phyloP scores from a whole-genome alignment of 2,329 filamentous ascomycete species.

The Arthrinium phaeospermum region DNA sequence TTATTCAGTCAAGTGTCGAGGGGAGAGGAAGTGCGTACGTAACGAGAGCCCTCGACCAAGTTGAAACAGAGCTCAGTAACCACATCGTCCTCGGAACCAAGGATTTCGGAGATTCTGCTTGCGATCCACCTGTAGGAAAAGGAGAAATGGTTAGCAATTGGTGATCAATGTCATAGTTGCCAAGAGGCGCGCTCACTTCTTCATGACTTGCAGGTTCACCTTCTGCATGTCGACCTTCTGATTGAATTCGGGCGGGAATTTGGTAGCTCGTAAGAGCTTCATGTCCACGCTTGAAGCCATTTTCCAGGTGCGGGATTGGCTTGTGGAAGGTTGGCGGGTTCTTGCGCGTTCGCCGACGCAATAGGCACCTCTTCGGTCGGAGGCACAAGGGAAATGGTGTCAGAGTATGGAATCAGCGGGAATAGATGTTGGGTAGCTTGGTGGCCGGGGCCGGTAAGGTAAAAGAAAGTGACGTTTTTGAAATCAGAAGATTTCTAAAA shows the following conservation, averaged over 20 bases:
- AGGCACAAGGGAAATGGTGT: neutral
- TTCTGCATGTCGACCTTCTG: slow-evolving; percentile 97
- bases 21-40: slow-evolving; percentile 61
- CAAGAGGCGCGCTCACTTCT: slow-evolving; percentile 69
- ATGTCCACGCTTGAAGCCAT: slow-evolving; percentile 89
- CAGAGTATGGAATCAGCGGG: neutral
- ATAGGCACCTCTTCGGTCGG: neutral
- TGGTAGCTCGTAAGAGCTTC: slow-evolving; percentile 88
- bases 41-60: slow-evolving; percentile 74
- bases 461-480: neutral
- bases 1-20: slow-evolving; percentile 17
- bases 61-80: slow-evolving; percentile 84
- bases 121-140: slow-evolving; percentile 82
- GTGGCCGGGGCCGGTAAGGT: slow-evolving; percentile 1
- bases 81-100: slow-evolving; percentile 94
- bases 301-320: neutral
- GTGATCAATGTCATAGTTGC: too few relatives aligned
- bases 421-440: neutral
- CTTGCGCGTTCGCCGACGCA: slow-evolving; percentile 9
- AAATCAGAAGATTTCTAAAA: neutral
- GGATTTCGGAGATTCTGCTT: slow-evolving; percentile 81
- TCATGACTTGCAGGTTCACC: slow-evolving; percentile 97
- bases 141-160: slow-evolving; percentile 25
- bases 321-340: neutral
- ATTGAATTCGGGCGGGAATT: slow-evolving; percentile 91